Evolutionary conservation across 2,329 filamentous ascomycete species (phyloP), one percentile per base, ranked within the genome.

Genomic region (Epichloe brachyelytri): DNA sequence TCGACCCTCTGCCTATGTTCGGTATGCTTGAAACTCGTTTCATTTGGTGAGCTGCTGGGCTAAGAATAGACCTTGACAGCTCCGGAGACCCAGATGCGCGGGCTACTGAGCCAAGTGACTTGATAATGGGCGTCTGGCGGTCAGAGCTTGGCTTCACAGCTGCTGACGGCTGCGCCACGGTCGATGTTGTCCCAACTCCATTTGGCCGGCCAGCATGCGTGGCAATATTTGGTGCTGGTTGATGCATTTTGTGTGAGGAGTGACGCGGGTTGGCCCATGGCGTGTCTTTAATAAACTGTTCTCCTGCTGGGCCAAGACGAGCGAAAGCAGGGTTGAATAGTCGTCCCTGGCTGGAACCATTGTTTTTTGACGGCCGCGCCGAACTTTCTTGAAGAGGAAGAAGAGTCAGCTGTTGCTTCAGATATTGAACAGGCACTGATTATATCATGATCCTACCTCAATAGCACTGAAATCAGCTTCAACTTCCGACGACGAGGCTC

Each of bases 261-360:
- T 88, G 84, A 58, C 91, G 87, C 17, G 89, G 88, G 63, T 95
- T 95, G 37, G 89, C 88, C 90, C 90, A 96, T 1, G 89, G 85
- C 5, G 87, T 95, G 58, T 91, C 84, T 61, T 94, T 87, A 51
- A 95, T 77, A 59, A 93, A 95, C 56, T 91, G 85, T 65, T 94
- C 88, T 59, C 87, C 86, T 22, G 86, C 86, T 39, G 84, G 78
- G 60, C 79, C 77, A 54, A 80, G 67, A 59, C 72, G 70, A 19
- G 68, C 67, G 46, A 77, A 74, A 5, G 72, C 65, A 7, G 74
- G 33, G 72, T 64, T n/a, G 72, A 70, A 43, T 73, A 75, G 44
- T 76, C 74, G 36, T 74, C 70, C 19, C 72, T 68, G 43, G 72
- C 62, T 43, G 70, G 68, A 40, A 62, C 62, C 57, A 67, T 59